These are phyloP conservation scores for Escovopsis sp. DNA, from an alignment of 2,329 filamentous ascomycete genomes.

Conservation along the genomic window DNA sequence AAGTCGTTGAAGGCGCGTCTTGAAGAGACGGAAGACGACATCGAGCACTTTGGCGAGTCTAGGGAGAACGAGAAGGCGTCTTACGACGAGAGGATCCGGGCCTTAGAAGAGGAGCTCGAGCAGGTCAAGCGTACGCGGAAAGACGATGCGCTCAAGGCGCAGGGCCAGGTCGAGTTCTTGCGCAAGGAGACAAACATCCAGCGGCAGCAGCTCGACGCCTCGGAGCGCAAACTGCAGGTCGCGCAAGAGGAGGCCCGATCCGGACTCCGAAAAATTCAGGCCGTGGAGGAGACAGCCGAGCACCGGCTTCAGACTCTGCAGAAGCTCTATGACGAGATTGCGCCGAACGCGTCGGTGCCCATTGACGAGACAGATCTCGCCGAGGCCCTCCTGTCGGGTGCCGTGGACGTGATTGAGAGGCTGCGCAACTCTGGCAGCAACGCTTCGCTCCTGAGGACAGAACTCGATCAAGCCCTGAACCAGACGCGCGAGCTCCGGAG, in stretches of 20 bases:
- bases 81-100: conserved; percentile 51
- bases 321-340: conserved; percentile 43
- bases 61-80: conserved; percentile 66
- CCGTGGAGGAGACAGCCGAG: conserved; percentile 34
- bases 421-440: conserved; percentile 44
- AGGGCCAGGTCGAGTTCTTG: conserved; percentile 47
- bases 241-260: conserved; percentile 38
- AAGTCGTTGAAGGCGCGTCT: conserved; percentile 58
- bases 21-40: conserved; percentile 83
- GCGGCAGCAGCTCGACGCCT: conserved; percentile 41
- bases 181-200: conserved; percentile 44
- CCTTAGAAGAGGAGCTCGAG: conserved; percentile 57
- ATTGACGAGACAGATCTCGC: conserved; percentile 41
- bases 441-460: conserved; percentile 41
- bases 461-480: conserved; percentile 44
- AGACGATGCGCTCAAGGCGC: conserved; percentile 41
- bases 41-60: conserved; percentile 70
- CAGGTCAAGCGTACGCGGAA: conserved; percentile 40
- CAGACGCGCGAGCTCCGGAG: conserved; percentile 38
- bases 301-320: conserved; percentile 38
- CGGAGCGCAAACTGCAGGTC: conserved; percentile 41
- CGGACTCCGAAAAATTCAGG: conserved; percentile 33
- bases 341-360: conserved; percentile 35
- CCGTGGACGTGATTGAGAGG: conserved; percentile 44
- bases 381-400: conserved; percentile 41